phyloP scores from a whole-genome alignment of 2,329 filamentous ascomycete genomes.

The Cyanodermella asteris region DNA sequence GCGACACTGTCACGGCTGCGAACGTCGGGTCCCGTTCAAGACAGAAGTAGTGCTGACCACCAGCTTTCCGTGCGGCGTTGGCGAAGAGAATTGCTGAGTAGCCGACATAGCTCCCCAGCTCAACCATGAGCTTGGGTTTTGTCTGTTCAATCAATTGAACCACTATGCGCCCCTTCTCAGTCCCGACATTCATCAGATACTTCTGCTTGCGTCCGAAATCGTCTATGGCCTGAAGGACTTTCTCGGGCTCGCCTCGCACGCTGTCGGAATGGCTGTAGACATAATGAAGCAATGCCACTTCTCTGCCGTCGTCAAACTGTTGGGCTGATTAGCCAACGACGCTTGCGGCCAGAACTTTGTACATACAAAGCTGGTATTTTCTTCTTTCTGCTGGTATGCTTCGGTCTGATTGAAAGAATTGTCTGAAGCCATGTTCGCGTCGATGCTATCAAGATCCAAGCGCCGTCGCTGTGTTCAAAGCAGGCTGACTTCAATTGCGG shows the following conservation, averaged over 20 bases:
- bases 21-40: constrained; percentile 56
- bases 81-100: constrained; percentile 64
- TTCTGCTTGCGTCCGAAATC: constrained; percentile 42
- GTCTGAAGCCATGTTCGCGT: no score
- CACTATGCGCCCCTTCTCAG: constrained; percentile 51
- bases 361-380: constrained; percentile 7
- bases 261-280: constrained; percentile 40
- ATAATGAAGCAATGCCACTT: constrained; percentile 50
- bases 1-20: constrained; percentile 42
- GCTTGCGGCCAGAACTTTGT: neutral
- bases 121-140: constrained; percentile 50
- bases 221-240: constrained; percentile 48
- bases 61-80: constrained; percentile 38
- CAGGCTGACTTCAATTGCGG: no score
- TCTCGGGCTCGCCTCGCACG: constrained; percentile 40
- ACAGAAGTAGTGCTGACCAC: constrained; percentile 45
- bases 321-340: neutral
- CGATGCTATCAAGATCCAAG: no score
- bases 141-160: constrained; percentile 42
- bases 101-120: constrained; percentile 61
- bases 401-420: constrained; percentile 22
- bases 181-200: constrained; percentile 63
- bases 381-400: constrained; percentile 25
- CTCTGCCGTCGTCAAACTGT: constrained; percentile 47
- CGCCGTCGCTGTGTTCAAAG: no score